Evolutionary conservation across 495 filamentous ascomycete genomes (phyloP).

Genomic region (Hapsidospora chrysogenum): DNA sequence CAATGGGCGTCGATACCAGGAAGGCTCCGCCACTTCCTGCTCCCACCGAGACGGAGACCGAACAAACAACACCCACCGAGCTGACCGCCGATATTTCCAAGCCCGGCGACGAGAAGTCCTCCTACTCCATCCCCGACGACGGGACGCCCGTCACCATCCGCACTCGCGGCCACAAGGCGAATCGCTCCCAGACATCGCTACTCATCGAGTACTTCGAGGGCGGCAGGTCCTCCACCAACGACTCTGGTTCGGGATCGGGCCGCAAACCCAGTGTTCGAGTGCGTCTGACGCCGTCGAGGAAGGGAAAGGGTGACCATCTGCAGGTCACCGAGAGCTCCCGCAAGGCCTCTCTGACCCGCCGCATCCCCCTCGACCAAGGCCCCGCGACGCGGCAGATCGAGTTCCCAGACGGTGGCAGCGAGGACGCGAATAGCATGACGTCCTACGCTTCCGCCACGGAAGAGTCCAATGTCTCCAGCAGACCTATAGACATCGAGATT

Average conservation of each 20-base stretch:
- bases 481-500: constrained; percentile 77
- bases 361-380: constrained; percentile 31
- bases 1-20: constrained; percentile 57
- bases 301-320: constrained; percentile 47
- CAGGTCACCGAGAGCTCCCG: constrained; percentile 55
- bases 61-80: constrained; percentile 31
- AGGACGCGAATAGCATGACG: constrained; percentile 31
- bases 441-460: constrained; percentile 62
- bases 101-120: constrained; percentile 48
- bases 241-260: constrained; percentile 3
- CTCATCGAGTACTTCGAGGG: constrained; percentile 97
- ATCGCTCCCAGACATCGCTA: constrained; percentile 74
- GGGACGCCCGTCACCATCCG: constrained; percentile 82
- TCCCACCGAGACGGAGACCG: constrained; percentile 63
- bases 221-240: constrained; percentile 44
- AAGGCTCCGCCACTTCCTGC: constrained; percentile 52
- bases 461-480: constrained; percentile 53
- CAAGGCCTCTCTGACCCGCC: constrained; percentile 40
- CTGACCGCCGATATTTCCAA: constrained; percentile 61
- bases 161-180: constrained; percentile 45
- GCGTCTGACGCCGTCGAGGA: constrained; percentile 66
- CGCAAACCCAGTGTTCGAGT: constrained; percentile 86
- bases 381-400: neutral
- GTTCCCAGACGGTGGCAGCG: constrained; percentile 21
- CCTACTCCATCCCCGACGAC: constrained; percentile 90